A percentile compares a stretch with the other conserved stretches of the same genome.
phyloP scores from a whole-genome alignment of 495 filamentous ascomycete genomes.

The Penicillium herquei region DNA sequence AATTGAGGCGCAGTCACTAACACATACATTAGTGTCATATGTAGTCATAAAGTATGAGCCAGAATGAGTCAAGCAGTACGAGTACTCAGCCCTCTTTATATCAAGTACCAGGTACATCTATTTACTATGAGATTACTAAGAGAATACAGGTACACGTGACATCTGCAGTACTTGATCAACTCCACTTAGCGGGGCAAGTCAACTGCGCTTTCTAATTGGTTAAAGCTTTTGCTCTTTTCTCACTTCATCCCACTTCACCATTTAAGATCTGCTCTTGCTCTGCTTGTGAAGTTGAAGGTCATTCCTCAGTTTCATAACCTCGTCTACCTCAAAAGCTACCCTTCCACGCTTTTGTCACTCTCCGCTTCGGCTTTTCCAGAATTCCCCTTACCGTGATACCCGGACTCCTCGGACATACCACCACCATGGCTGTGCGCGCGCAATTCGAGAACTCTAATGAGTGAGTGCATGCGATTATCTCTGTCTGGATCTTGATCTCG shows the following conservation, averaged over 20 bases:
- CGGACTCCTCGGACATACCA: slow-evolving; percentile 4
- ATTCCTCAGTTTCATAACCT: too few species aligned
- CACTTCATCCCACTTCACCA: slow-evolving; percentile 20
- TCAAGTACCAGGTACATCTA: slow-evolving; percentile 12
- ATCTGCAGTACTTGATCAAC: neutral
- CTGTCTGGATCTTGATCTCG: neutral
- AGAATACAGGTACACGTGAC: neutral
- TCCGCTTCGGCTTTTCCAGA: neutral
- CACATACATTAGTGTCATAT: too few species aligned
- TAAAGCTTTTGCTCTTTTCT: slow-evolving; percentile 27
- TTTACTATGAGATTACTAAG: neutral
- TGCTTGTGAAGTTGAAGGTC: neutral
- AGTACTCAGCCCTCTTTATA: neutral
- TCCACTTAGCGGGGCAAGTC: slow-evolving; percentile 17
- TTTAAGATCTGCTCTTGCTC: slow-evolving; percentile 12
- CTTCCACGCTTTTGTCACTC: neutral
- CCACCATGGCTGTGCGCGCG: slow-evolving; percentile 73
- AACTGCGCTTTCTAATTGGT: slow-evolving; percentile 15
- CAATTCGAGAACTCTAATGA: slow-evolving; percentile 99
- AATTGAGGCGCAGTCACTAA: neutral
- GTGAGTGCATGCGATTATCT: slow-evolving; percentile 48
- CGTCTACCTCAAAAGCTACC: too few species aligned
- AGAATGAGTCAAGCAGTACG: slow-evolving; percentile 24
- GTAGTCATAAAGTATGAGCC: slow-evolving; percentile 18
- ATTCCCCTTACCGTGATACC: slow-evolving; percentile 7